Evolutionary conservation across 2,329 filamentous ascomycete species (phyloP), one percentile per base, ranked within the genome.

Genomic region (Monilinia fructigena): DNA sequence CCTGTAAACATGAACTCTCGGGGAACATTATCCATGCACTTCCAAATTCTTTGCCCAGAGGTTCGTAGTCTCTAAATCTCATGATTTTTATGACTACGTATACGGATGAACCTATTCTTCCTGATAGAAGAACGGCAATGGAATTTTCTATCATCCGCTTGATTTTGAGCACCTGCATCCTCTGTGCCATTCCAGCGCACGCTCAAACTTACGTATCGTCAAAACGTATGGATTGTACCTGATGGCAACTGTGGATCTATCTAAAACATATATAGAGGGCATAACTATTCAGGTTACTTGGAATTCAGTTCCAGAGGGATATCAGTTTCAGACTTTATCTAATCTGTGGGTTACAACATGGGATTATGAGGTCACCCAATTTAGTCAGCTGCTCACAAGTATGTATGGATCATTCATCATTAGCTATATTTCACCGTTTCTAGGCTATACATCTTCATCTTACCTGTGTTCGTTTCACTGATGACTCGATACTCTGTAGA

Each of bases 281-380:
- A 16, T 23, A 12, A 58, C 28, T 14, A 26, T 64, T 12, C 52
- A 47, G 14, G 16, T 64, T 12, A 47, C 50, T 26, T 64, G 53
- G 53, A 50, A 58, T 8, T 1, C n/a, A 12, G 14, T 10, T 2
- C 26, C 10, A 23, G 52, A 35, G 8, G 40, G 50, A 5, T 58
- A 64, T 35, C 1, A 45, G 11, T 45, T 56, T 4, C 4, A 28
- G 1, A 48, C 26, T 16, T 28, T 64, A 18, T 47, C 52, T 7
- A 56, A 64, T 26, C 28, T 58, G 16, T 64, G 53, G 53, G 26
- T 64, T 23, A 58, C 62, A 3, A 35, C 42, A 0, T 64, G 53
- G 62, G 40, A 64, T 38, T 58, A 47, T 16, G 2, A 20, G 0
- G 18, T 0, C 28, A 38, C 10, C 1, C 2, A 31, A n/a, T 47